phyloP scores from a whole-genome alignment of 2,329 filamentous ascomycete genomes.

The Cadophora luteo-olivacea region DNA sequence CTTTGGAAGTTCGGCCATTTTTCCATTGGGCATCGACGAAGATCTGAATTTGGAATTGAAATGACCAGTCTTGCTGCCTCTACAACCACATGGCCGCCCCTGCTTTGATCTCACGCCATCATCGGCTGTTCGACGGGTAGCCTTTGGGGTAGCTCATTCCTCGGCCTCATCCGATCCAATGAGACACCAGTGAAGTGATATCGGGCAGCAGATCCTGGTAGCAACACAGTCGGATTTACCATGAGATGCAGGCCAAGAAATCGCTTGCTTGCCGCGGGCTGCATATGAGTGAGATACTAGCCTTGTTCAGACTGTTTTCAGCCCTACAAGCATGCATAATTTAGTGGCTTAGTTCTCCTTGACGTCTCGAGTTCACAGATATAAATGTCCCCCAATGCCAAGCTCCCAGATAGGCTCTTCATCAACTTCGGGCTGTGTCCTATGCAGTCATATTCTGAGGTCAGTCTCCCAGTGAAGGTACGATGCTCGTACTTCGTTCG shows the following conservation, averaged over 20 bases:
- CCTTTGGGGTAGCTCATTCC: not conserved
- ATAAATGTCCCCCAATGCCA: constrained; percentile 3
- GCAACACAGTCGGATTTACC: constrained; percentile 1
- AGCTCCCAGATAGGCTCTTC: not conserved
- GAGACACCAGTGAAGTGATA: not conserved
- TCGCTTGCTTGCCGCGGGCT: constrained; percentile 1
- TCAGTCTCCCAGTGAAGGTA: not conserved
- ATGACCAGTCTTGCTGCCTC: not conserved
- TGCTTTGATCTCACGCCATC: not conserved
- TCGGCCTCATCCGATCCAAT: constrained; percentile 8
- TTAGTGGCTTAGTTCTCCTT: not conserved
- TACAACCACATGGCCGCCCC: not conserved
- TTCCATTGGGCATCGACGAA: not conserved
- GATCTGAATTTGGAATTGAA: not conserved
- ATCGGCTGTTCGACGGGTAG: not conserved
- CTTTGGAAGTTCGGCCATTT: not conserved
- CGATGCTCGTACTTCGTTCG: constrained; percentile 1
- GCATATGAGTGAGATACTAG: not conserved
- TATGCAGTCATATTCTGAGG: not conserved
- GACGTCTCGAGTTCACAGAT: not conserved
- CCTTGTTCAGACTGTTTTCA: not conserved
- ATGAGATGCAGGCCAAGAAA: constrained; percentile 13
- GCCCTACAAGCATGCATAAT: not conserved
- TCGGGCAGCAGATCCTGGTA: not conserved
- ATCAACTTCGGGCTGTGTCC: not conserved